Evolutionary conservation across 2,329 filamentous ascomycete genomes (phyloP).

Genomic region (Seiridium cupressi): DNA sequence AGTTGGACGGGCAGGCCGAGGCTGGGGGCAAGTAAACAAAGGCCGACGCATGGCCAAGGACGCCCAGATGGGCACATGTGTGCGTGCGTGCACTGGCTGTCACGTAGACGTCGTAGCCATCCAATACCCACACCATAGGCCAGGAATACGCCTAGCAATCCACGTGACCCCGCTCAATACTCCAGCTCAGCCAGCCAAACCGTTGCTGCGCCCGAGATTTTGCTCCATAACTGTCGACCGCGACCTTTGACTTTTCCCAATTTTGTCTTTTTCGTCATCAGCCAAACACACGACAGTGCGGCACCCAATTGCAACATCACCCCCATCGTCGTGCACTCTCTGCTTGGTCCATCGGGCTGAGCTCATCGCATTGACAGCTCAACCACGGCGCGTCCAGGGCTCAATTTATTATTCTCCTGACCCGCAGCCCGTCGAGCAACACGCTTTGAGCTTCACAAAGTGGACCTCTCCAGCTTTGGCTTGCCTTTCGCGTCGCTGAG

Average conservation of each 20-base stretch:
- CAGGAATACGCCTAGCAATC: background rate
- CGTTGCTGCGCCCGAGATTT: conserved; percentile 1
- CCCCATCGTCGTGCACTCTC: background rate
- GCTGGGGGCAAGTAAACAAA: background rate
- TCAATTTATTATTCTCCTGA: background rate
- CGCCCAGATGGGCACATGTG: background rate
- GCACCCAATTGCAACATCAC: background rate
- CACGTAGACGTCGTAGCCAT: background rate
- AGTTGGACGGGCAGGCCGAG: background rate
- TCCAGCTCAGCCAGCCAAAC: conserved; percentile 3
- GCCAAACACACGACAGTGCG: conserved; percentile 1
- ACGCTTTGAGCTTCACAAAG: conserved; percentile 6
- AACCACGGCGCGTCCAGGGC: background rate
- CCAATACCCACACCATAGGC: no score
- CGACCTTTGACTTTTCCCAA: background rate
- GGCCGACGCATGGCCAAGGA: background rate
- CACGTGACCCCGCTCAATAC: conserved; percentile 3
- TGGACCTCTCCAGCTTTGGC: background rate
- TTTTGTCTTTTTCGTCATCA: background rate
- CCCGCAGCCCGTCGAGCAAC: conserved; percentile 1
- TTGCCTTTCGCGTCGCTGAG: background rate
- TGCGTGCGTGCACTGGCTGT: background rate
- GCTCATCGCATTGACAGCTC: background rate
- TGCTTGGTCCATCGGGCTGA: background rate
- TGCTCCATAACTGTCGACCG: conserved; percentile 1